phyloP scores from a whole-genome alignment of 2,329 filamentous ascomycete genomes.

The Sporothrix inflata region DNA sequence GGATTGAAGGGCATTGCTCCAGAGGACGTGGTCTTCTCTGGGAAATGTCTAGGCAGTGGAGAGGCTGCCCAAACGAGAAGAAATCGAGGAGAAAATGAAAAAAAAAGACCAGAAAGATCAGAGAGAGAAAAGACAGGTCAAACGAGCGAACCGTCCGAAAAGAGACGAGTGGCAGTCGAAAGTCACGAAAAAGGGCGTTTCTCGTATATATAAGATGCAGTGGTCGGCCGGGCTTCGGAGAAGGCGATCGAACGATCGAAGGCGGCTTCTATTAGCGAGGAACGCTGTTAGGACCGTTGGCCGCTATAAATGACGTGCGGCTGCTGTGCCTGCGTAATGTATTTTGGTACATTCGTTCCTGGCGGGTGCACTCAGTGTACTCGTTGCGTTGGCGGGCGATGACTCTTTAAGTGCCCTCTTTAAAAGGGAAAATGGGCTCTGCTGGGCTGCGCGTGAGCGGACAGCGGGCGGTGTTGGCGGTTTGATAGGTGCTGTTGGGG shows the following conservation, averaged over 20 bases:
- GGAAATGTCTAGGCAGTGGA: neutral
- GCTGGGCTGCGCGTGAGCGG: neutral
- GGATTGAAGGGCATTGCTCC: conserved; percentile 59
- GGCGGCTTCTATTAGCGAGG: neutral
- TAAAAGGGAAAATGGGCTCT: neutral
- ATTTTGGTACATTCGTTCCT: conserved; percentile 24
- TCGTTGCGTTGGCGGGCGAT: neutral
- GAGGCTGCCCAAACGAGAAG: conserved; percentile 21
- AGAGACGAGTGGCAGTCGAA: neutral
- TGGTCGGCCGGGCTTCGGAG: conserved; percentile 7
- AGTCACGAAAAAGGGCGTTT: neutral
- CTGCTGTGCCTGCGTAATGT: conserved; percentile 4
- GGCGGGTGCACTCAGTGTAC: neutral
- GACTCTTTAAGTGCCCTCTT: neutral
- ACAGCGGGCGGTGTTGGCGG: neutral
- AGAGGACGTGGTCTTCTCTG: conserved; percentile 7
- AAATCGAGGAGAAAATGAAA: neutral
- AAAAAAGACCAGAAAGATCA: neutral
- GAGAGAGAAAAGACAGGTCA: neutral
- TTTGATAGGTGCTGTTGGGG: neutral
- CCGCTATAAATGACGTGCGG: conserved; percentile 13
- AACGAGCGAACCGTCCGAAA: neutral
- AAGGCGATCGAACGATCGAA: conserved; percentile 18
- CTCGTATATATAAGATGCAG: conserved; percentile 20
- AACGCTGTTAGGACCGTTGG: neutral